Evolutionary conservation across 1,139 yeast genomes (phyloP).

Genomic region (Lodderomyces theae): DNA sequence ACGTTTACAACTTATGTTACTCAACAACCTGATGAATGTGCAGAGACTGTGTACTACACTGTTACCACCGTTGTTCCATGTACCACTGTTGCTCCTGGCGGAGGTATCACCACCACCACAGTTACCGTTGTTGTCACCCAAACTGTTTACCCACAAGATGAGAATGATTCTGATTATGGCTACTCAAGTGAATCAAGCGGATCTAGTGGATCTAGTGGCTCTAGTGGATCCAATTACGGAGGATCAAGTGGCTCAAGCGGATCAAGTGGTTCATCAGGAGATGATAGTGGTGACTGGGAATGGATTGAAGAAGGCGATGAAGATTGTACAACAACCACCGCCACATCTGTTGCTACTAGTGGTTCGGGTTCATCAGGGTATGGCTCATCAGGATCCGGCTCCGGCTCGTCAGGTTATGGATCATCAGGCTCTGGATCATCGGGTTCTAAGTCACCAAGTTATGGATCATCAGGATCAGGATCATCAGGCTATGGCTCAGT

Average conservation of each 20-base stretch:
- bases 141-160: constrained; percentile 13
- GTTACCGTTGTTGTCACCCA: constrained; percentile 13
- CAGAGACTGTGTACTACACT: constrained; percentile 11
- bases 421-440: constrained; percentile 5
- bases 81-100: constrained; percentile 12
- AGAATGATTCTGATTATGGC: constrained; percentile 12
- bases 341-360: constrained; percentile 5
- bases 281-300: constrained; percentile 15
- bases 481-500: constrained; percentile 12
- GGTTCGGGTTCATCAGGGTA: constrained; percentile 11
- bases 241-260: constrained; percentile 7
- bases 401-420: constrained; percentile 11
- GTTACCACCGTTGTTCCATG: constrained; percentile 13
- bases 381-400: constrained; percentile 12
- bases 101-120: constrained; percentile 14
- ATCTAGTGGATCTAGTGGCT: constrained; percentile 6
- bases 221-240: constrained; percentile 4
- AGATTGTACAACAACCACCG: constrained; percentile 11
- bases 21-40: constrained; percentile 10
- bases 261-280: constrained; percentile 5
- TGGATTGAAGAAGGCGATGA: constrained; percentile 15
- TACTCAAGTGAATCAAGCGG: constrained; percentile 6
- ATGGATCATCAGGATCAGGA: constrained; percentile 6
- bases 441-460: constrained; percentile 9
- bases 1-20: constrained; percentile 13